A percentile compares a stretch with the other conserved stretches of the same genome.
Evolutionary conservation across 2,329 filamentous ascomycete genomes (phyloP).

Genomic region (Ceratocystis smalleyi): DNA sequence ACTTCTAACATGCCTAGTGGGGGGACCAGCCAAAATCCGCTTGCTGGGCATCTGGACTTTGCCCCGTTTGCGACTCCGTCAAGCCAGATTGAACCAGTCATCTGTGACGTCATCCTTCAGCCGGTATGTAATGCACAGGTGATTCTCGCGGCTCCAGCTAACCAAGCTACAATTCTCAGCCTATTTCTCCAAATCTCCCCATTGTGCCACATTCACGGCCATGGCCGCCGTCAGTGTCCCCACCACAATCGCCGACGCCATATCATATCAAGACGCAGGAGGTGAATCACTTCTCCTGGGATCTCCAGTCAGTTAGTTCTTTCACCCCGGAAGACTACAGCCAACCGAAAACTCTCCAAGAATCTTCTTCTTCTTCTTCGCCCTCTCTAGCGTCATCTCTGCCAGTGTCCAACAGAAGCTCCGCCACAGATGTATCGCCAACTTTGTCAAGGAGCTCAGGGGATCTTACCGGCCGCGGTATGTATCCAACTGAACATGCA

Average conservation of each 20-base stretch:
- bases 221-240: neutral
- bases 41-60: neutral
- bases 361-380: neutral
- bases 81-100: no score
- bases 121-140: no score
- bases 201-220: neutral
- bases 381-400: neutral
- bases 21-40: neutral
- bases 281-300: slow-evolving; percentile 1
- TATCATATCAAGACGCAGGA: neutral
- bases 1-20: neutral
- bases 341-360: neutral
- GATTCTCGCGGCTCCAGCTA: no score
- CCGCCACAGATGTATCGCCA: neutral
- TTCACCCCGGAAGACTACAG: slow-evolving; percentile 16
- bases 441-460: neutral
- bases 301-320: slow-evolving; percentile 9
- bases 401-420: neutral
- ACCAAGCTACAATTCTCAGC: no score
- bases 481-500: neutral
- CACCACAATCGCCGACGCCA: neutral
- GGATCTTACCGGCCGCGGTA: neutral
- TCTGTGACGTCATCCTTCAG: no score
- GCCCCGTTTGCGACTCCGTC: neutral
- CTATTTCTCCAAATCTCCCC: no score